Base-by-base conservation (phyloP, 805 yeast genomes). In the Wickerhamiella slavikovae region DNA sequence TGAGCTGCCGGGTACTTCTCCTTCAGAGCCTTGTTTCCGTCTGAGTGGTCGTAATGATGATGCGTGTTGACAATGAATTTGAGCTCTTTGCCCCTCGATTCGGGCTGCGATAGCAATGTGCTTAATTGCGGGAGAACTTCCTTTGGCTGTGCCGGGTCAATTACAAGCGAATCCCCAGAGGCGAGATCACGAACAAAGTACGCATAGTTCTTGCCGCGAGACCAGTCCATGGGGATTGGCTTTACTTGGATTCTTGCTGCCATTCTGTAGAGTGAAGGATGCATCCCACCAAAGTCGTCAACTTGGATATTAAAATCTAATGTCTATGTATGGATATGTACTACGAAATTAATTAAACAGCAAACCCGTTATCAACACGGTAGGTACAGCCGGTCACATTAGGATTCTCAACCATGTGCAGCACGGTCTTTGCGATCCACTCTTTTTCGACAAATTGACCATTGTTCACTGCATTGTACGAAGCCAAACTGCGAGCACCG, bases 1-100 rank as follows among this genome's bases (percentile, higher is more conserved):
- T 82, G 77, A 18, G 71, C 47, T 5, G 54, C 56, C 27, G 64
- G 66, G 45, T 57, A 47, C 22, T 35, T 24, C 2, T 27, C 40
- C 35, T 32, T 36, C 33, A 62, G 35, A 12, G 50, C 51, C 15
- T 55, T 51, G 44, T 82, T 83, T 2, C 95, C 96, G 15, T 79
- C 94, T 2, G 94, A 60, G 52, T 89, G 99, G 48, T 89, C 99
- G 45, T 70, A 68, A 51, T 89, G 99, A 48, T 89, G 98, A 48
- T 89, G 99, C 1, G 96, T 89, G 52, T 89, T 89, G 29, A 78
- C 91, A 34, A 89, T 75, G 1, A 85, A 79, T 25, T 59, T 60
- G 30, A 89, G 52, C 29, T 71, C 65, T 23, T 63, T 51, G 23
- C 54, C 48, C 6, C 45, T 47, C 10, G 39, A 35, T 20, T 52